Percentiles rank a stretch among this genome's conserved stretches.
Evolutionary conservation across 2,329 filamentous ascomycete genomes (phyloP).

Genomic region (Nigrospora sphaerica): DNA sequence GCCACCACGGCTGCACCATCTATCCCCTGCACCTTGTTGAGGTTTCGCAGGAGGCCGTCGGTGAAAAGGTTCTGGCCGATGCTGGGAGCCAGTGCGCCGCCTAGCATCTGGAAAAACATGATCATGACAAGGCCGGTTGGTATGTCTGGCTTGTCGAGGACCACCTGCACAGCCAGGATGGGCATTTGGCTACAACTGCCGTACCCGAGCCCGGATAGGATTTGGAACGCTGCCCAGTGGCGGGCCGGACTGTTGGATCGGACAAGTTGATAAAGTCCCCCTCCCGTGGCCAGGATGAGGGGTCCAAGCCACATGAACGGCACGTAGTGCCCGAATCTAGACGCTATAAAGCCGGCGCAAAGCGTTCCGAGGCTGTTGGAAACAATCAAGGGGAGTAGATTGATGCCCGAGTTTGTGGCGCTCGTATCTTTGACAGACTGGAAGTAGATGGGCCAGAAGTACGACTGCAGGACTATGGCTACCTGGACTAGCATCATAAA

Average conservation of each 20-base stretch:
- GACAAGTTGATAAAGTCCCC: constrained; percentile 8
- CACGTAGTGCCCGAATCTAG: constrained; percentile 5
- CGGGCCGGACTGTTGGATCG: background rate
- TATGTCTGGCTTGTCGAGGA: constrained; percentile 6
- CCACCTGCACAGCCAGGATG: constrained; percentile 8
- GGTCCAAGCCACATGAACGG: constrained; percentile 8
- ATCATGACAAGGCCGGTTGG: constrained; percentile 2
- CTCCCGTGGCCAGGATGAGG: constrained; percentile 4
- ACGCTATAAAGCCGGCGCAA: constrained; percentile 3
- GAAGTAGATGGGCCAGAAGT: constrained; percentile 13
- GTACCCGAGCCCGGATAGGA: constrained; percentile 5
- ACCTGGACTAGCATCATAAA: constrained; percentile 12
- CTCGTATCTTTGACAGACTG: constrained; percentile 10
- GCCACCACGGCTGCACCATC: constrained; percentile 4
- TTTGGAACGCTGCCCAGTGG: constrained; percentile 6
- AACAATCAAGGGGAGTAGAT: constrained; percentile 2
- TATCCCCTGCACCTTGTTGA: constrained; percentile 2
- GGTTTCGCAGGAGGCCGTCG: constrained; percentile 3
- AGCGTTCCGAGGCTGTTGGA: constrained; percentile 6
- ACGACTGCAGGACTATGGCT: constrained; percentile 13
- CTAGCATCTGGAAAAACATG: constrained; percentile 4
- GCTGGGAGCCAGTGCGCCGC: constrained; percentile 5
- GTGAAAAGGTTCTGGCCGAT: constrained; percentile 4
- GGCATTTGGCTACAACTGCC: constrained; percentile 6
- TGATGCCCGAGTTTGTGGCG: constrained; percentile 4